Base-by-base conservation (phyloP, 176 grass and related monocot species). In the Zea luxurians region DNA sequence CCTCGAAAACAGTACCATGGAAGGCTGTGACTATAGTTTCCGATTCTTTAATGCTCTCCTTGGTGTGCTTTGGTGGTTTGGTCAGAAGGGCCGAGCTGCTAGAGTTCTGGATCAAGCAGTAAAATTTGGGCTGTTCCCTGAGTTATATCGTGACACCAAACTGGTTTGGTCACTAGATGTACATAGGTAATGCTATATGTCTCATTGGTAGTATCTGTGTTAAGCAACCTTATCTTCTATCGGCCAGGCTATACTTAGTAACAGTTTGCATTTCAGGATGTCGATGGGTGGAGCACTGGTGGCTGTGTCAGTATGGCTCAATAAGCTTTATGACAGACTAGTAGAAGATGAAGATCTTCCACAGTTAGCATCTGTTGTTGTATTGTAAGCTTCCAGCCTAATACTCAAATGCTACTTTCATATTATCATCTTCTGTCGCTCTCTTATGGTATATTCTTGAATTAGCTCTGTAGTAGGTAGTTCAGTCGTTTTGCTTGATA, bases 11-110 rank as follows among this genome's bases (percentile, higher is more conserved):
- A 92, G 82, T 88, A 90, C 78, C 40, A 81, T 91, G 78, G 87
- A 92, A 86, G 95, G 91, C 18, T 98, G 91, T 82, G 88, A 86
- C 83, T 98, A 87, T 74, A 93, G 95, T 45, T 57, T 89, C 71
- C 78, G 89, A 37, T 94, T 94, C 45, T 94, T 88, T 66, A 98
- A 94, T 85, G 81, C 91, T 84, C 89, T 98, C 64, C 74, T 98
- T 42, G 95, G 94, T 82, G 95, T 75, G 35, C 91, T 98, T 83
- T 98, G 95, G 95, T 98, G 89, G 89, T 86, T 94, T 7, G 84
- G 88, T 37, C 95, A 98, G 58, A 98, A 84, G 61, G 87, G 76
- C 71, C 84, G 91, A 83, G 95, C 87, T 86, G 87, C 71, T 42
- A 90, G 85, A 60, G 83, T 98, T 82, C 82, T 98, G 47, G 74